A percentile compares a stretch with the other conserved stretches of the same genome.
Conservation (phyloP, 2,329 filamentous ascomycete genomes). For the Fusarium abutilonis region DNA sequence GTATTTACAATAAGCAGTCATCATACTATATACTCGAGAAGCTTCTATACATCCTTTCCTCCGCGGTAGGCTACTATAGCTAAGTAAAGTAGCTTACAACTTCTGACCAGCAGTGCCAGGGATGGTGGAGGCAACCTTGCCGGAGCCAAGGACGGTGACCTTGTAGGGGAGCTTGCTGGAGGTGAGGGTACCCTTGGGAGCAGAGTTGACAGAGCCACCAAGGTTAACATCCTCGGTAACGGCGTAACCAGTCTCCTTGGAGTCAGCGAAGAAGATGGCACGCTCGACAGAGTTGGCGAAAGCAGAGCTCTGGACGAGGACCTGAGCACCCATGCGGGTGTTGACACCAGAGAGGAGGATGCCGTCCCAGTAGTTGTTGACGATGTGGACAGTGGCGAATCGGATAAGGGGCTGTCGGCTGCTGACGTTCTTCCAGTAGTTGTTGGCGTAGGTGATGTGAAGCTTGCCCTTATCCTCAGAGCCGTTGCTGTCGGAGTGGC, state of each 20-base stretch:
- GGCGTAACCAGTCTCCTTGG: conserved; percentile 55
- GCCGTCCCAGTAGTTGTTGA: conserved; percentile 63
- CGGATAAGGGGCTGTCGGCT: conserved; percentile 70
- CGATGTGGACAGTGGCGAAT: conserved; percentile 72
- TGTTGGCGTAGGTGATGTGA: conserved; percentile 72
- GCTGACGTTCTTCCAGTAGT: conserved; percentile 72
- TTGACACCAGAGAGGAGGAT: conserved; percentile 61
- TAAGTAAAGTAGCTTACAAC: conserved; percentile 13
- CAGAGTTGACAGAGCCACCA: conserved; percentile 52
- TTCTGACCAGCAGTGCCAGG: conserved; percentile 53
- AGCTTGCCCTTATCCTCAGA: conserved; percentile 69
- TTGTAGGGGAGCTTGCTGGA: conserved; percentile 64
- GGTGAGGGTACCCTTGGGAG: conserved; percentile 60
- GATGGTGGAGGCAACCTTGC: conserved; percentile 56
- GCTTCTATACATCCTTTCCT: not conserved
- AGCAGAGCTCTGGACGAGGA: conserved; percentile 65
- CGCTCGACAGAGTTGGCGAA: conserved; percentile 55
- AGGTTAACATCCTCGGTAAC: conserved; percentile 55
- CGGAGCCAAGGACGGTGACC: conserved; percentile 55
- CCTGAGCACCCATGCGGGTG: conserved; percentile 64
- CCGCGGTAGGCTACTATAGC: not conserved
- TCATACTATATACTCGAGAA: not conserved
- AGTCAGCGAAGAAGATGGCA: conserved; percentile 54
- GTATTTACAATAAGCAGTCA: conserved; percentile 3
- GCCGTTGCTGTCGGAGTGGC: conserved; percentile 67